A percentile compares a stretch with the other conserved stretches of the same genome.
Evolutionary conservation across 2,329 filamentous ascomycete genomes (phyloP).

Genomic region (Beauveria medogensis): DNA sequence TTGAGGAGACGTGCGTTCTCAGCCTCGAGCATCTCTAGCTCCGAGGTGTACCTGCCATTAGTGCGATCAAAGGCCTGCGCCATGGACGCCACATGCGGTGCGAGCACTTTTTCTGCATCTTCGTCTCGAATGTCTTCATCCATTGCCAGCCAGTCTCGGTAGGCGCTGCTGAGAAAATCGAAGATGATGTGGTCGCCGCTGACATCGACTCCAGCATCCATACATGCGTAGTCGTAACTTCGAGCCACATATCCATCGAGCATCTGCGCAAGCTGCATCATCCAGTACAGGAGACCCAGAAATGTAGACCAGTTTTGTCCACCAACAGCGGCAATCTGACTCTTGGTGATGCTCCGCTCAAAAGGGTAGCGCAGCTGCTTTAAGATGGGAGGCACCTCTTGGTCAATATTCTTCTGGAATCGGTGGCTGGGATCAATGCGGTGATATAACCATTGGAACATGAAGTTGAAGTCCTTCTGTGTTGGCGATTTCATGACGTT

Average conservation of each 20-base stretch:
- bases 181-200: conserved; percentile 89
- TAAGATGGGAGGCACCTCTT: conserved; percentile 84
- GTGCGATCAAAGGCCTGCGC: conserved; percentile 75
- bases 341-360: conserved; percentile 92
- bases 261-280: conserved; percentile 97
- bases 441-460: conserved; percentile 97
- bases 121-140: conserved; percentile 83
- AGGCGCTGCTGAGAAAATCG: conserved; percentile 80
- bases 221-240: conserved; percentile 82
- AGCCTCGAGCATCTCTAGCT: conserved; percentile 77
- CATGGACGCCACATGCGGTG: conserved; percentile 83
- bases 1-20: conserved; percentile 74
- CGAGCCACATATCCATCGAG: conserved; percentile 73
- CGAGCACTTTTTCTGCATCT: conserved; percentile 68
- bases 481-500: conserved; percentile 91
- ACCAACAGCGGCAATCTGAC: conserved; percentile 87
- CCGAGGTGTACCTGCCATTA: conserved; percentile 76
- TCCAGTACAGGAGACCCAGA: conserved; percentile 90
- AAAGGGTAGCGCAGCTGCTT: conserved; percentile 94
- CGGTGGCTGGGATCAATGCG: conserved; percentile 89
- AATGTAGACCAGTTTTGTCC: conserved; percentile 97
- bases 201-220: conserved; percentile 81
- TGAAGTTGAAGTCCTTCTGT: conserved; percentile 95
- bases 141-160: conserved; percentile 88
- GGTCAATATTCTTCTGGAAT: conserved; percentile 90